phyloP scores from a whole-genome alignment of 2,329 filamentous ascomycete species.

The Fusarium humuli region DNA sequence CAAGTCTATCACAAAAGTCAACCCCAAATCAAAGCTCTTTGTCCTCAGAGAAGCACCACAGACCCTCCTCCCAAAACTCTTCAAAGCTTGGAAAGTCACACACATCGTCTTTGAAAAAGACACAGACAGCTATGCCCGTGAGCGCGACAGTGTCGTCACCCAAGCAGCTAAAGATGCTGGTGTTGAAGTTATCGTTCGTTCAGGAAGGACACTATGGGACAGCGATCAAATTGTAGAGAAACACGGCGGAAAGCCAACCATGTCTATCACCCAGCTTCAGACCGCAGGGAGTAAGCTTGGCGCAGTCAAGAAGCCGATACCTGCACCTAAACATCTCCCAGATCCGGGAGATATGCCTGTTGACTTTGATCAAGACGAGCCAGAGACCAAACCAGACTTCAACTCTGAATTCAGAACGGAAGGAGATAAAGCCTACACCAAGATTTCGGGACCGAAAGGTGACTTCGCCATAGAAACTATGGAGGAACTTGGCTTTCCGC shows the following conservation, averaged over 20 bases:
- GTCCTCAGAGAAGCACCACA: conserved; percentile 79
- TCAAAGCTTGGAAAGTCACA: conserved; percentile 78
- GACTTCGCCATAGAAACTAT: conserved; percentile 79
- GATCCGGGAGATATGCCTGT: conserved; percentile 73
- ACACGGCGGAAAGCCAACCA: conserved; percentile 77
- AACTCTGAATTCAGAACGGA: conserved; percentile 67
- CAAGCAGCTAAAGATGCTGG: conserved; percentile 72
- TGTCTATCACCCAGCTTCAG: conserved; percentile 77
- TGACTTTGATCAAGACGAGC: conserved; percentile 67
- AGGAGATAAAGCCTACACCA: conserved; percentile 67
- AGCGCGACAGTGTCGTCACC: conserved; percentile 70
- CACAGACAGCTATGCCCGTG: conserved; percentile 77
- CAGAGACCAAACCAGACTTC: conserved; percentile 66
- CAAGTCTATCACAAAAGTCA: conserved; percentile 73
- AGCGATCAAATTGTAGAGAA: conserved; percentile 74
- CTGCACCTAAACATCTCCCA: conserved; percentile 69
- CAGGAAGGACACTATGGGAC: conserved; percentile 79
- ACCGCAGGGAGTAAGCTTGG: conserved; percentile 72
- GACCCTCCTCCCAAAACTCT: conserved; percentile 77
- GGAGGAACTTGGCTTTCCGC: conserved; percentile 74
- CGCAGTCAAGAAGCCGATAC: conserved; percentile 69
- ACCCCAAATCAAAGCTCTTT: conserved; percentile 76
- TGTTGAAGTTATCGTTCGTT: conserved; percentile 73
- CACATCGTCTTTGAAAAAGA: conserved; percentile 85
- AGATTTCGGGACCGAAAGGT: conserved; percentile 72